phyloP scores from a whole-genome alignment of 352 stramenopile species.

The Phytophthora tentaculata region DNA sequence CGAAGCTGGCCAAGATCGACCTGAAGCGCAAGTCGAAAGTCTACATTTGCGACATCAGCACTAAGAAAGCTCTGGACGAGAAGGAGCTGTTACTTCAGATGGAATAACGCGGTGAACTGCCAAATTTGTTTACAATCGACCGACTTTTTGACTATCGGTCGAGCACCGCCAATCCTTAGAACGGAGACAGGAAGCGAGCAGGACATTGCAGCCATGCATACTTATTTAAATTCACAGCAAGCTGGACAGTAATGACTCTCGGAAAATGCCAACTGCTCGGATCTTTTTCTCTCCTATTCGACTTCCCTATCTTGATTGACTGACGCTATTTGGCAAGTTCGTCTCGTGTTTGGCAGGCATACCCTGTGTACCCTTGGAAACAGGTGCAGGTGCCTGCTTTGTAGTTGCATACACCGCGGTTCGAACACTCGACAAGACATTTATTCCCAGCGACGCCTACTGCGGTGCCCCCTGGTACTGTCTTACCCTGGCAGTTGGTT shows the following conservation, averaged over 20 bases:
- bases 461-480: slow-evolving; percentile 43
- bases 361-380: slow-evolving; percentile 81
- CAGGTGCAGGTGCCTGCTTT: slow-evolving; percentile 83
- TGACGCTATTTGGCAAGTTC: slow-evolving; percentile 31
- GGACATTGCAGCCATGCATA: slow-evolving; percentile 6
- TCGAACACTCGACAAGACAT: slow-evolving; percentile 93
- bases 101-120: slow-evolving; percentile 29
- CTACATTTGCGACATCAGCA: slow-evolving; percentile 91
- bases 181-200: slow-evolving; percentile 16
- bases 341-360: slow-evolving; percentile 60
- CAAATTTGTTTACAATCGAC: slow-evolving; percentile 32
- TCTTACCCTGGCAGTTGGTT: slow-evolving; percentile 70
- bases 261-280: slow-evolving; percentile 24
- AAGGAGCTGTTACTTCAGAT: slow-evolving; percentile 85
- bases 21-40: slow-evolving; percentile 88
- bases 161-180: slow-evolving; percentile 32
- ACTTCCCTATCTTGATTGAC: slow-evolving; percentile 8
- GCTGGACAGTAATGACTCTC: slow-evolving; percentile 24
- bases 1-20: slow-evolving; percentile 81
- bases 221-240: slow-evolving; percentile 34
- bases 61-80: slow-evolving; percentile 80
- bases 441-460: slow-evolving; percentile 75
- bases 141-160: slow-evolving; percentile 36
- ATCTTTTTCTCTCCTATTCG: slow-evolving; percentile 11
- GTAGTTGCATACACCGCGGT: slow-evolving; percentile 92